These are phyloP conservation scores for Quercus ilex DNA, from an alignment of 306 rosid species.

Conservation along the genomic window DNA sequence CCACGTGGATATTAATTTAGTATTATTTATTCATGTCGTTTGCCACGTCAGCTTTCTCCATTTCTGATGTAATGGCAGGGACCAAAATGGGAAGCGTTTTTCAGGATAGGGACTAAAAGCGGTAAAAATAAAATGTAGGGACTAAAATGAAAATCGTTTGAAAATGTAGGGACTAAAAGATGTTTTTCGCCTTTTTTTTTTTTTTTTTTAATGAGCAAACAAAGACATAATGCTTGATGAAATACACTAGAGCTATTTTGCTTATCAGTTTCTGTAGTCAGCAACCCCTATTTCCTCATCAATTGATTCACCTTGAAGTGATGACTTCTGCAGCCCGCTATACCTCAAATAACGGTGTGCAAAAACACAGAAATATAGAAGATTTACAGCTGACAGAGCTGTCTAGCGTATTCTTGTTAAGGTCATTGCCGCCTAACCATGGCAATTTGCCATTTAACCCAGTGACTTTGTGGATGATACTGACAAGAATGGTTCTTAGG, in stretches of 20 bases:
- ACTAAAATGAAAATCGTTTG: no score
- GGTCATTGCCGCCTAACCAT: slow-evolving; percentile 60
- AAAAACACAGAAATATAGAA: slow-evolving; percentile 38
- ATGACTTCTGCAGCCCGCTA: background rate
- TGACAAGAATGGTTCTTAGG: slow-evolving; percentile 31
- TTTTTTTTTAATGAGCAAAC: no score
- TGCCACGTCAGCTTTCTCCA: no score
- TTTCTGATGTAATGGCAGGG: no score
- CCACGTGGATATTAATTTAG: no score
- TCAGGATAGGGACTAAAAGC: no score
- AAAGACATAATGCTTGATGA: background rate
- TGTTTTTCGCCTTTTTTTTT: no score
- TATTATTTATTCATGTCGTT: no score
- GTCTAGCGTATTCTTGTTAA: slow-evolving; percentile 59
- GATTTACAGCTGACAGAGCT: slow-evolving; percentile 34
- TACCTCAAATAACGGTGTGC: slow-evolving; percentile 29
- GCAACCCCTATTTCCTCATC: slow-evolving; percentile 11
- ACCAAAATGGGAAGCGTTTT: no score
- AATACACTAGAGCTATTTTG: background rate
- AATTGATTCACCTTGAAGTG: background rate
- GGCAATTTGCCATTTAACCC: slow-evolving; percentile 14
- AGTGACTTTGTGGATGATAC: slow-evolving; percentile 12
- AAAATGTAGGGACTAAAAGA: no score
- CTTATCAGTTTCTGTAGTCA: background rate
- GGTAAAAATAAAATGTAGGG: no score